Evolutionary conservation across 2,329 filamentous ascomycete species (phyloP).

Genomic region (Colletotrichum sp.): DNA sequence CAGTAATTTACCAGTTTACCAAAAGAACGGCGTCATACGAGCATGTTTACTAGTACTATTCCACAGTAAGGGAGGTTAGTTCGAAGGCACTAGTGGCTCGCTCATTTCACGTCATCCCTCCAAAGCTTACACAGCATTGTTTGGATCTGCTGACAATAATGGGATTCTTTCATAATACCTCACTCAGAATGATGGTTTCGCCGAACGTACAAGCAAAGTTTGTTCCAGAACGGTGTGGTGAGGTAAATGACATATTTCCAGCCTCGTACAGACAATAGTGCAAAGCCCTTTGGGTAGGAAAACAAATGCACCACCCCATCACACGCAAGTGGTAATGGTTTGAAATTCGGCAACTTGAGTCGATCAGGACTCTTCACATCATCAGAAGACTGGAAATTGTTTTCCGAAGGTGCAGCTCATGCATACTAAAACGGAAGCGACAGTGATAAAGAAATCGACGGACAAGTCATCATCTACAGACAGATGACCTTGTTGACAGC

Average conservation of each 20-base stretch:
- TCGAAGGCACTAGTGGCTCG: neutral
- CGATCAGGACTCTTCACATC: neutral
- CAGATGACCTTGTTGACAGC: neutral
- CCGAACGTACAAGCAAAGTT: neutral
- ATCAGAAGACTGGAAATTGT: neutral
- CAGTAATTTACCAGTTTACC: neutral
- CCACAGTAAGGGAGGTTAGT: neutral
- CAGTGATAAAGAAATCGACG: neutral
- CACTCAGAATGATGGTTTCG: neutral
- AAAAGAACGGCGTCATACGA: neutral
- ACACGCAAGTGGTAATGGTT: neutral
- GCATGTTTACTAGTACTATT: neutral
- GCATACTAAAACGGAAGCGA: neutral
- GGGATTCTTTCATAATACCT: neutral
- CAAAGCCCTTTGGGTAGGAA: neutral
- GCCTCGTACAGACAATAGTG: neutral
- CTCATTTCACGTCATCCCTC: neutral
- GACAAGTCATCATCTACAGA: neutral
- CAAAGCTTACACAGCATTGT: neutral
- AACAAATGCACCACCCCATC: neutral
- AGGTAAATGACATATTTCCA: neutral
- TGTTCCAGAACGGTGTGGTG: neutral
- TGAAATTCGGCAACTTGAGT: neutral
- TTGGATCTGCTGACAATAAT: neutral
- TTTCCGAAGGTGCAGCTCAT: neutral